A percentile compares a stretch with the other conserved stretches of the same genome.
These are phyloP conservation scores for Abrus pulchellus DNA, from an alignment of 306 rosid genomes.

Conservation along the genomic window DNA sequence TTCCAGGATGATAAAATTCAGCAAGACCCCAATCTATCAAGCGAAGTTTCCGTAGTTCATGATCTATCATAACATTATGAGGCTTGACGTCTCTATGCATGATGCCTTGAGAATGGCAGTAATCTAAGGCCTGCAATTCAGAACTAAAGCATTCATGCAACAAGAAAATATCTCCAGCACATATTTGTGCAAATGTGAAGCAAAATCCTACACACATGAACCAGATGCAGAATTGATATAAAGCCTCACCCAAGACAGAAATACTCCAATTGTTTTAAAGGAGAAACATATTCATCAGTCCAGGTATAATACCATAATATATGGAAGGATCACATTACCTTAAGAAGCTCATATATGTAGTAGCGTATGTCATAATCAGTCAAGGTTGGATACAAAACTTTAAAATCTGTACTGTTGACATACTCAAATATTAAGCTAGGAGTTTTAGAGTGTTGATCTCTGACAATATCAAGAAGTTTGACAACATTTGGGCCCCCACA, in stretches of 20 bases:
- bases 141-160: slow-evolving; percentile 37
- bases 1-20: slow-evolving; percentile 91
- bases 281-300: slow-evolving; percentile 22
- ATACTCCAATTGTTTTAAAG: slow-evolving; percentile 14
- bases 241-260: slow-evolving; percentile 34
- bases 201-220: not conserved
- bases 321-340: slow-evolving; percentile 61
- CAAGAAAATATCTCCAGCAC: slow-evolving; percentile 39
- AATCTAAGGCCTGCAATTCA: slow-evolving; percentile 79
- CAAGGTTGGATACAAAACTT: slow-evolving; percentile 87
- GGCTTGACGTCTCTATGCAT: slow-evolving; percentile 96
- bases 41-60: slow-evolving; percentile 87
- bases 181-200: slow-evolving; percentile 10
- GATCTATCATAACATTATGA: slow-evolving; percentile 95
- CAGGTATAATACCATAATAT: slow-evolving; percentile 32
- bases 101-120: slow-evolving; percentile 93
- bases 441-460: slow-evolving; percentile 92
- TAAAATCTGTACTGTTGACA: slow-evolving; percentile 93
- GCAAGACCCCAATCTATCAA: slow-evolving; percentile 97
- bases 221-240: slow-evolving; percentile 29
- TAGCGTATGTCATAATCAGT: slow-evolving; percentile 94
- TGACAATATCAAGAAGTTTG: slow-evolving; percentile 87
- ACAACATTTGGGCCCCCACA: slow-evolving; percentile 95
- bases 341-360: slow-evolving; percentile 92
- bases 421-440: slow-evolving; percentile 91